Conservation (phyloP, 352 stramenopile genomes). For the Phytophthora megakarya region DNA sequence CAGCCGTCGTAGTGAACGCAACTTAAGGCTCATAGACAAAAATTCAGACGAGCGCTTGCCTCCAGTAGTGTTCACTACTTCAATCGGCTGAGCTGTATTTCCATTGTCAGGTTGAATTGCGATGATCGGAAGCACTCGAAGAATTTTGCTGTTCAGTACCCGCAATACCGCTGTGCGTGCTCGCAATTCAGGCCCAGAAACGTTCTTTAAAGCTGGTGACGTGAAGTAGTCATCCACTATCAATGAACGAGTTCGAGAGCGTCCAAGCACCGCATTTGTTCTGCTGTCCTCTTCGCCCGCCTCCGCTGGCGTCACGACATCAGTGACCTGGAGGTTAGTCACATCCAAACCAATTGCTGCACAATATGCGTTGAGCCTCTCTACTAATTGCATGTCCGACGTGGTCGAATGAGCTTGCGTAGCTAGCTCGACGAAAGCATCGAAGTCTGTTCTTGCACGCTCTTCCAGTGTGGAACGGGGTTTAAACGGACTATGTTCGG, state of each 20-base stretch:
- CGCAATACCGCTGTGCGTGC: constrained; percentile 92
- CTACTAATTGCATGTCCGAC: constrained; percentile 87
- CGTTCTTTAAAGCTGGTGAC: constrained; percentile 59
- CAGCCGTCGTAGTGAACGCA: constrained; percentile 73
- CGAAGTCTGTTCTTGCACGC: constrained; percentile 50
- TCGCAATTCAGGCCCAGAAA: constrained; percentile 80
- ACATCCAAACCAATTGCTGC: constrained; percentile 81
- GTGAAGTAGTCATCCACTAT: constrained; percentile 78
- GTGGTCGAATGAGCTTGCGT: constrained; percentile 59
- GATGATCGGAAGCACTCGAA: constrained; percentile 83
- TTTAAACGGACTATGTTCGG: constrained; percentile 47
- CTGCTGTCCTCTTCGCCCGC: constrained; percentile 17
- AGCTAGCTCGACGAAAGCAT: constrained; percentile 67
- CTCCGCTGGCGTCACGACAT: constrained; percentile 57
- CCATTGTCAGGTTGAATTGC: constrained; percentile 68
- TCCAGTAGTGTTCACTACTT: constrained; percentile 37
- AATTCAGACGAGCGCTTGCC: constrained; percentile 45
- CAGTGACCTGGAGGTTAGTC: constrained; percentile 73
- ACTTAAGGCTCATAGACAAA: constrained; percentile 77
- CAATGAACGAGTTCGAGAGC: constrained; percentile 47
- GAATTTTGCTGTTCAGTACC: constrained; percentile 92
- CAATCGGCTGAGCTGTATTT: constrained; percentile 49
- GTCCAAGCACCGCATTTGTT: constrained; percentile 6
- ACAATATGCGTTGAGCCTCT: constrained; percentile 84
- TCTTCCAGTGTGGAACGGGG: constrained; percentile 57